phyloP scores from a whole-genome alignment of 176 grass and related monocot species.

The Luzula sylvatica region DNA sequence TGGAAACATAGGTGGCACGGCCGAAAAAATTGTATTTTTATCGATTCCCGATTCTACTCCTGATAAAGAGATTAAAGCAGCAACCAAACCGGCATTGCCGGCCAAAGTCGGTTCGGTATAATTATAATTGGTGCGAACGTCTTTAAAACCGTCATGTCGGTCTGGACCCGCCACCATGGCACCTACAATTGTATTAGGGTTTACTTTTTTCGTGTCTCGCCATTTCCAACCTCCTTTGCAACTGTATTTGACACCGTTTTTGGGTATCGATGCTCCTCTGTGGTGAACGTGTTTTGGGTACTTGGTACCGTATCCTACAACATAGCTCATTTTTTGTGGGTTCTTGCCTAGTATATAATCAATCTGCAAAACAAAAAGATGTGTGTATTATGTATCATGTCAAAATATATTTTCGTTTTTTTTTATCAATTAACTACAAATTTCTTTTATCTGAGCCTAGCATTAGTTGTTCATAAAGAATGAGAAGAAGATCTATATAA shows the following conservation, averaged over 20 bases:
- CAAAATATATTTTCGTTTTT: no score
- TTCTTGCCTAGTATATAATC: slow-evolving; percentile 87
- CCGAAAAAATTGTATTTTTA: slow-evolving; percentile 91
- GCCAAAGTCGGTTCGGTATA: slow-evolving; percentile 81
- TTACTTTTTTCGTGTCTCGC: slow-evolving; percentile 71
- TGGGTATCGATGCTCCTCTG: slow-evolving; percentile 82
- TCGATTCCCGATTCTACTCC: slow-evolving; percentile 41
- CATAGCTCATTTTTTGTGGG: slow-evolving; percentile 72
- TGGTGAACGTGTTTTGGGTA: slow-evolving; percentile 81
- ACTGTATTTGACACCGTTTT: slow-evolving; percentile 82
- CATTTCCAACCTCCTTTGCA: slow-evolving; percentile 94
- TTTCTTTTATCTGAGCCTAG: no score
- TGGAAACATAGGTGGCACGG: slow-evolving; percentile 83
- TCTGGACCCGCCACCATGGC: slow-evolving; percentile 89
- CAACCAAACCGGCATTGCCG: slow-evolving; percentile 83
- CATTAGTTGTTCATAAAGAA: no score
- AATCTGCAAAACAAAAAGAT: slow-evolving; percentile 45
- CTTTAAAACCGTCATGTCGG: slow-evolving; percentile 76
- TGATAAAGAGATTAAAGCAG: slow-evolving; percentile 68
- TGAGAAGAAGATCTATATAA: no score
- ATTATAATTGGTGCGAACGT: slow-evolving; percentile 82
- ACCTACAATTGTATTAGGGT: slow-evolving; percentile 69
- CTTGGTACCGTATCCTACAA: slow-evolving; percentile 71
- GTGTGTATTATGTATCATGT: not conserved
- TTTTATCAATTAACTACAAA: no score